Evolutionary conservation across 805 yeast species (phyloP).

Genomic region (Kazachstania taianensis): DNA sequence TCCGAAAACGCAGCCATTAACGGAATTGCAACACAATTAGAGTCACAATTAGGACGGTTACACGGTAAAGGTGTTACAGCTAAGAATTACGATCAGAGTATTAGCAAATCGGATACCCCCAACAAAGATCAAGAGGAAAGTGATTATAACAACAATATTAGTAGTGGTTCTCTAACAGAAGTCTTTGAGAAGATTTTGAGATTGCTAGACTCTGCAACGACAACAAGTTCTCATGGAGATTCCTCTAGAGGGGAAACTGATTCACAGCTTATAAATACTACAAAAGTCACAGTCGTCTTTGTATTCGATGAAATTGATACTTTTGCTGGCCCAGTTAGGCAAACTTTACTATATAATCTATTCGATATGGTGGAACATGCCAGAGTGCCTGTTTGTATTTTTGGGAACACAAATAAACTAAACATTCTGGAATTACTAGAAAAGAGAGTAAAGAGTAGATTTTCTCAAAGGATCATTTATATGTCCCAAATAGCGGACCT

Average conservation of each 20-base stretch:
- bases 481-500: constrained; percentile 42
- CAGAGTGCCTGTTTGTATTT: constrained; percentile 63
- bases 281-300: constrained; percentile 54
- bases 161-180: constrained; percentile 45
- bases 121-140: neutral
- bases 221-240: constrained; percentile 16
- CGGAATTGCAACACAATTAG: constrained; percentile 79
- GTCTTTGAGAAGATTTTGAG: constrained; percentile 51
- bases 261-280: constrained; percentile 9
- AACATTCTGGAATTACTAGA: constrained; percentile 76
- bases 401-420: constrained; percentile 69
- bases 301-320: constrained; percentile 78
- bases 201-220: constrained; percentile 35
- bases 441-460: constrained; percentile 83
- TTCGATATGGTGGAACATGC: constrained; percentile 75
- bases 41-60: constrained; percentile 32
- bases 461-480: constrained; percentile 65
- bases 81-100: too few relatives aligned
- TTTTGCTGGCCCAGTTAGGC: constrained; percentile 63
- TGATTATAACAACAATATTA: constrained; percentile 28
- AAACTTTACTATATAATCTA: constrained; percentile 75
- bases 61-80: constrained; percentile 16
- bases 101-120: too few relatives aligned
- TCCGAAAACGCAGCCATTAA: constrained; percentile 68
- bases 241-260: constrained; percentile 2